Conservation (phyloP, 352 stramenopile genomes). For the Pythium diclinum region DNA sequence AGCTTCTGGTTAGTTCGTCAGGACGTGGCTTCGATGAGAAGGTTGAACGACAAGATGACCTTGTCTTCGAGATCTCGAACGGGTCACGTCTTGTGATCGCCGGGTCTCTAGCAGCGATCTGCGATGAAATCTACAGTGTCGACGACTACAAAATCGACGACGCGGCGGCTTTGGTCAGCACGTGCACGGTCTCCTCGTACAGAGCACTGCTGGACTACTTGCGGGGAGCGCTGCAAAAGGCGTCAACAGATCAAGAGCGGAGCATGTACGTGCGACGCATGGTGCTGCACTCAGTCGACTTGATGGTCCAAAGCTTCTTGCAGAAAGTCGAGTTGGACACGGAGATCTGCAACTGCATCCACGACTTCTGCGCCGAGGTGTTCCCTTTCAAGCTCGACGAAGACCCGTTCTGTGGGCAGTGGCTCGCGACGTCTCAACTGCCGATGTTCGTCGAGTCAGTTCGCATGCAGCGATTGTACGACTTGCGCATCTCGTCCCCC, state of each 20-base stretch:
- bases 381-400: conserved; percentile 62
- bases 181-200: conserved; percentile 36
- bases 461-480: conserved; percentile 45
- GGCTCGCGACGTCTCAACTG: conserved; percentile 62
- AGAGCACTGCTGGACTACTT: conserved; percentile 22
- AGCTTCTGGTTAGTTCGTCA: conserved; percentile 17
- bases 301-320: conserved; percentile 73
- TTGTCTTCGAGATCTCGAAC: conserved; percentile 37
- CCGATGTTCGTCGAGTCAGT: conserved; percentile 73
- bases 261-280: conserved; percentile 63
- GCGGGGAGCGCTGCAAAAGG: conserved; percentile 10
- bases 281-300: conserved; percentile 71
- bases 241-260: conserved; percentile 24
- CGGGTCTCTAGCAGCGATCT: conserved; percentile 62
- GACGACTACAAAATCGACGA: conserved; percentile 63
- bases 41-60: conserved; percentile 33
- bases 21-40: conserved; percentile 31
- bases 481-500: conserved; percentile 56
- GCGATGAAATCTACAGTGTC: conserved; percentile 47
- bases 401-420: conserved; percentile 71
- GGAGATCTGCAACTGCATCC: conserved; percentile 61
- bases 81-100: conserved; percentile 61
- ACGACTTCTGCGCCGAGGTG: conserved; percentile 58
- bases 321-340: conserved; percentile 64
- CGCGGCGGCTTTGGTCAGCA: conserved; percentile 60